These are phyloP conservation scores for Tuber borchii DNA, from an alignment of 495 filamentous ascomycete genomes.

Conservation along the genomic window DNA sequence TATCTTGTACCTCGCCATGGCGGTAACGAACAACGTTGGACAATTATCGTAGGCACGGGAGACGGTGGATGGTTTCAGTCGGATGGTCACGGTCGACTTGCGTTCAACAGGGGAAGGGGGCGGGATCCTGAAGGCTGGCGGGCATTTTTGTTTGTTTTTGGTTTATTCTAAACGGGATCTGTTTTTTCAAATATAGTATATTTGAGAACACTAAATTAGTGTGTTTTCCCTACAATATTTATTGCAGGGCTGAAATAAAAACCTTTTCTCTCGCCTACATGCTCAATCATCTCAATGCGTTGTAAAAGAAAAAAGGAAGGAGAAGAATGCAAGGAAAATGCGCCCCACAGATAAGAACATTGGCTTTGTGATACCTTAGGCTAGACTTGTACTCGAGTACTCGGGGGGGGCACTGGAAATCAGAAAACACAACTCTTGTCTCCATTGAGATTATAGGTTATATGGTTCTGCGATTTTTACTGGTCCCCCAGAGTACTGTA, in stretches of 20 bases:
- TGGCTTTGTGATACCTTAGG: neutral
- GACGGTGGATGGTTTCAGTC: neutral
- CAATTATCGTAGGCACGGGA: neutral
- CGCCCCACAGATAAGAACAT: neutral
- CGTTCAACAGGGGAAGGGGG: neutral
- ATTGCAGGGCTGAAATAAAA: slow-evolving; percentile 2
- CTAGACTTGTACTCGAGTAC: neutral
- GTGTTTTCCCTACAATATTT: neutral
- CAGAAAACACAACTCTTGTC: no score
- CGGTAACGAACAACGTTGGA: neutral
- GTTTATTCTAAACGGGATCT: neutral
- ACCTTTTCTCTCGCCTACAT: neutral
- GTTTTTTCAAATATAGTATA: neutral
- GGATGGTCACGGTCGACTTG: neutral
- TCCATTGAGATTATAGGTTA: no score
- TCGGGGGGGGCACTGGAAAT: no score
- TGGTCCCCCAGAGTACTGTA: no score
- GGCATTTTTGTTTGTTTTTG: neutral
- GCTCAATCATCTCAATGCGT: neutral
- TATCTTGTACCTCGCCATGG: neutral
- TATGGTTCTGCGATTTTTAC: no score
- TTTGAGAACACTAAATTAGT: neutral
- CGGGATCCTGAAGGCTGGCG: neutral
- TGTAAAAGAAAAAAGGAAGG: neutral
- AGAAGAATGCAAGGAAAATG: neutral